A percentile compares a stretch with the other conserved stretches of the same genome.
Conservation (phyloP, 23 red algal genomes). For the Gracilaria gracilis region DNA sequence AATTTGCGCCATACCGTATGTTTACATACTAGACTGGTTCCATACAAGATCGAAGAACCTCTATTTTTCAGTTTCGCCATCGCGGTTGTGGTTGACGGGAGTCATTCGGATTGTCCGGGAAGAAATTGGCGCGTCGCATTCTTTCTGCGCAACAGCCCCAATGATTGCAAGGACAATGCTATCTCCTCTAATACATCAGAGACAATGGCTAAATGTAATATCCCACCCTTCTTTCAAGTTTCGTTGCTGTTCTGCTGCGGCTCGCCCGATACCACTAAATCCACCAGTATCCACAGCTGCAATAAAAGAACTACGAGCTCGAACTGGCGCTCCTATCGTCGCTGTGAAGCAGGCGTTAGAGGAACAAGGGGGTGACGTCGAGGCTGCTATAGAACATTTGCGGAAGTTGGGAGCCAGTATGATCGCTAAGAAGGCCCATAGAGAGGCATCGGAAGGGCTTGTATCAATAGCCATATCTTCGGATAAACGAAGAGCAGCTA, state of each 20-base stretch:
- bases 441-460: conserved; percentile 60
- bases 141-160: not conserved
- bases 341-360: conserved; percentile 80
- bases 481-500: conserved; percentile 31
- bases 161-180: not conserved
- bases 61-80: not conserved
- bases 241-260: not conserved
- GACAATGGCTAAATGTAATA: not conserved
- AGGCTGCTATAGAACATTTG: conserved; percentile 55
- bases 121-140: not conserved
- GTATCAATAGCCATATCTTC: conserved; percentile 40
- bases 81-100: too few species aligned
- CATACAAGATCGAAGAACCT: too few species aligned
- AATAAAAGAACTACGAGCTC: conserved; percentile 59
- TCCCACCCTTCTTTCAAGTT: not conserved
- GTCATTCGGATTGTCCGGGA: not conserved
- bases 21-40: too few species aligned
- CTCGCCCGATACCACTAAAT: not conserved
- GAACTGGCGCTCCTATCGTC: conserved; percentile 72
- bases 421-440: conserved; percentile 54
- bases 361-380: conserved; percentile 53
- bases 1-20: too few species aligned
- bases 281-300: conserved; percentile 44
- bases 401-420: conserved; percentile 60
- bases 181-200: not conserved